Conservation (phyloP, 768 basidiomycete species). For the Rhodosporidiobolus odoratus region DNA sequence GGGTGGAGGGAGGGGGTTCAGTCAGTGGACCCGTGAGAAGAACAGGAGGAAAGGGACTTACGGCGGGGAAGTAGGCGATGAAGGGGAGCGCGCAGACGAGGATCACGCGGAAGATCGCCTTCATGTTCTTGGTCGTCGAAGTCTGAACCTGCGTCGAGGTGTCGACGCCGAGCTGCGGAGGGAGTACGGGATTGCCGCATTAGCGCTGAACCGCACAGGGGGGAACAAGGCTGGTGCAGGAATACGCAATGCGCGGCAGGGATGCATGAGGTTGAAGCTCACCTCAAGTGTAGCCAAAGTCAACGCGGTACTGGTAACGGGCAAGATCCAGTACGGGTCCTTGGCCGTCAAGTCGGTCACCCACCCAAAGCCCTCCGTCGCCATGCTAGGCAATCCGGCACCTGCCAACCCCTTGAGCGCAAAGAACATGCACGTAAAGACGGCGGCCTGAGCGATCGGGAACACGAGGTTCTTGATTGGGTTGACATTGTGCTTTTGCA, state of each 20-base stretch:
- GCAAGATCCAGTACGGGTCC: conserved; percentile 74
- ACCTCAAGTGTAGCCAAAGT: conserved; percentile 70
- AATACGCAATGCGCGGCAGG: not conserved
- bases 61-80: conserved; percentile 61
- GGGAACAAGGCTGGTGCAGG: not conserved
- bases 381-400: conserved; percentile 67
- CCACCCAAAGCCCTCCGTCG: conserved; percentile 66
- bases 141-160: conserved; percentile 49
- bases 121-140: conserved; percentile 56
- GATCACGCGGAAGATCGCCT: conserved; percentile 63
- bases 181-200: not conserved
- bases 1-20: not conserved
- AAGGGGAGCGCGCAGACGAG: conserved; percentile 55
- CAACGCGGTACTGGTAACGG: conserved; percentile 55
- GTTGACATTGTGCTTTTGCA: conserved; percentile 62
- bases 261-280: conserved; percentile 39
- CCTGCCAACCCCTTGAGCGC: conserved; percentile 66
- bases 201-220: no score
- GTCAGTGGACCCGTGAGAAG: not conserved
- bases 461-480: conserved; percentile 56
- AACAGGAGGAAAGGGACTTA: conserved; percentile 47
- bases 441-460: conserved; percentile 65
- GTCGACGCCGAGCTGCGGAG: conserved; percentile 54
- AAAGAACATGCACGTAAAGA: conserved; percentile 77
- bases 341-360: conserved; percentile 69